Evolutionary conservation across 2,329 filamentous ascomycete genomes (phyloP), one percentile per base, ranked within the genome.

Genomic region (Exophiala sp.): DNA sequence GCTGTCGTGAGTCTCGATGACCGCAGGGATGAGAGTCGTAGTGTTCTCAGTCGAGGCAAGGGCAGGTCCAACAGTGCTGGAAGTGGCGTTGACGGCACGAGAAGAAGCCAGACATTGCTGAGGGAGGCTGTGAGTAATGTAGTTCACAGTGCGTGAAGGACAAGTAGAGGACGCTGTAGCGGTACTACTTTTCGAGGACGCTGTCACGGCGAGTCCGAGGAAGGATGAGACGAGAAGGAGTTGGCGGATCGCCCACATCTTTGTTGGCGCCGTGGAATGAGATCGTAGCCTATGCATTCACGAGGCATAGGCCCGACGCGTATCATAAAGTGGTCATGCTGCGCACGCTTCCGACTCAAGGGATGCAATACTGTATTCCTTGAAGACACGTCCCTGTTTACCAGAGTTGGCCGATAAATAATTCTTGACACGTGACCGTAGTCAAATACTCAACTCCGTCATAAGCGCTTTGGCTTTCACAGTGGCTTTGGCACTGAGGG

Each of bases 101-200:
- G 65, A 70, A 14, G 82, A 84, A 45, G 81, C 82, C 18, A 89
- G 75, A 66, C 88, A 92, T 73, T 88, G 86, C 67, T 89, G 87
- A 9, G 87, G 87, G 36, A 91, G 73, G 1, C 82, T 84, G 63
- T 91, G 86, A 9, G 87, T 91, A 58, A 92, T 89, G 70, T 91
- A 90, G 71, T 92, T 91, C 66, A 89, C 84, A 1, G 86, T 89
- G 62, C 82, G 81, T 57, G 70, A 77, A 10, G 71, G 72, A 66
- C 77, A 80, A 45, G 72, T 75, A 33, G 53, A 41, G 12, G 53
- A 45, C 12, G 29, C 8, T n/a, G 24, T 38, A 18, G 53, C 11
- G 11, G 48, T 49, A 14, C 47, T 20, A 10, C 40, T 49, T 10
- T 35, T 42, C 35, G 49, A 40, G 39, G 51, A 34, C 21, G 32